Evolutionary conservation across 768 basidiomycete species (phyloP), one percentile per base, ranked within the genome.

Genomic region (Boletus bicolor): DNA sequence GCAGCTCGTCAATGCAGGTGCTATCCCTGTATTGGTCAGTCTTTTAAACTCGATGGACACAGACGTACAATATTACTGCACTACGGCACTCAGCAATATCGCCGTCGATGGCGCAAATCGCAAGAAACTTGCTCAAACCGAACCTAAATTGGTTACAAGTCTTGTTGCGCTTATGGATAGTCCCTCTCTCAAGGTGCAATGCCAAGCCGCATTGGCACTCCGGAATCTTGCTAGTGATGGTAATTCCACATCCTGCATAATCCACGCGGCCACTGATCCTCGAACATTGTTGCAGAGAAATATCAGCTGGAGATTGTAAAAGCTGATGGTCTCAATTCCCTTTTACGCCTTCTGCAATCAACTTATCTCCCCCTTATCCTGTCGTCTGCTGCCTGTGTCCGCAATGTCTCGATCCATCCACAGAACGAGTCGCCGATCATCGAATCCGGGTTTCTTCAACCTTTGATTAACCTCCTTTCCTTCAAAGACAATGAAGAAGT

Each of bases 401-500:
- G 97, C 58, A 99, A 99, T 66, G 97, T 99, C 35, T 98, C 96
- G 7, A 99, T 98, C 55, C 97, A 98, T 71, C 97, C 97, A 0
- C 85, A 87, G 69, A 99, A 99, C 78, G 97, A 98, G 73, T 97
- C 94, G 1, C 97, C 96, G 17, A 99, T 99, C 72, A 99, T 99
- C 71, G 97, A 99, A 66, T 91, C 93, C 36, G 96, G 96, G 19
- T 99, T 99, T 79, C 75, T 98, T 58, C 89, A 93, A 65, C 97
- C 97, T 1, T 77, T 99, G 39, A 98, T 99, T 71, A 94, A 93
- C 68, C 82, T 99, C 34, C 78, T 99, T 21, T 92, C 95, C 2
- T 98, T 98, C 78, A 98, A 98, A 72, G 97, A 99, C 72, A 98
- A 98, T 67, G 97, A 99, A 76, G 97, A 99, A 73, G 94, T 99